Conservation (phyloP, 768 basidiomycete genomes). For the Kwoniella dejecticola region DNA sequence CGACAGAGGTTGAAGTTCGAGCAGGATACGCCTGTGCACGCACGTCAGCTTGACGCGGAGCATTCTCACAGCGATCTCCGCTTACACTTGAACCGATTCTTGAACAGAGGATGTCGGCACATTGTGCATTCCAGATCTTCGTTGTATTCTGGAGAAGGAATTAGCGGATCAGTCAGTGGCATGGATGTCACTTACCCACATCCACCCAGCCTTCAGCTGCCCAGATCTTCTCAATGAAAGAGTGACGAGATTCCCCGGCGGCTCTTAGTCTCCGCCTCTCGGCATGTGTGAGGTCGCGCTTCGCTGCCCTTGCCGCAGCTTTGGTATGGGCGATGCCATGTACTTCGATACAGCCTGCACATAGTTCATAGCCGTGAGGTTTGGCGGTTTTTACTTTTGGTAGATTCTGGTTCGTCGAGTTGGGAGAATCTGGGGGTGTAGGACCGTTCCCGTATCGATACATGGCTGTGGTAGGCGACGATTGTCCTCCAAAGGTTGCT, state of each 20-base stretch:
- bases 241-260: conserved; percentile 72
- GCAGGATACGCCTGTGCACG: conserved; percentile 64
- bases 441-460: conserved; percentile 4
- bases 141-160: conserved; percentile 65
- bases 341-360: conserved; percentile 73
- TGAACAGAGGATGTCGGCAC: conserved; percentile 67
- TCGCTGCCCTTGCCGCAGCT: conserved; percentile 33
- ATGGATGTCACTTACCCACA: conserved; percentile 65
- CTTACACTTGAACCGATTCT: conserved; percentile 75
- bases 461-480: conserved; percentile 9
- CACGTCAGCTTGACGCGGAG: background rate
- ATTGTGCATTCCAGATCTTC: conserved; percentile 77
- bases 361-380: conserved; percentile 76
- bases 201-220: conserved; percentile 80
- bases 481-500: background rate
- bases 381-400: background rate
- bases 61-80: background rate
- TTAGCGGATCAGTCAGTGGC: background rate
- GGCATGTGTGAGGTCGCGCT: background rate
- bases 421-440: conserved; percentile 9
- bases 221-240: conserved; percentile 86
- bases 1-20: conserved; percentile 66
- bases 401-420: background rate
- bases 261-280: conserved; percentile 4
- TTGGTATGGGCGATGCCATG: conserved; percentile 74